Base-by-base conservation (phyloP, 140 eudicot genomes). In the Anethum foeniculum region DNA sequence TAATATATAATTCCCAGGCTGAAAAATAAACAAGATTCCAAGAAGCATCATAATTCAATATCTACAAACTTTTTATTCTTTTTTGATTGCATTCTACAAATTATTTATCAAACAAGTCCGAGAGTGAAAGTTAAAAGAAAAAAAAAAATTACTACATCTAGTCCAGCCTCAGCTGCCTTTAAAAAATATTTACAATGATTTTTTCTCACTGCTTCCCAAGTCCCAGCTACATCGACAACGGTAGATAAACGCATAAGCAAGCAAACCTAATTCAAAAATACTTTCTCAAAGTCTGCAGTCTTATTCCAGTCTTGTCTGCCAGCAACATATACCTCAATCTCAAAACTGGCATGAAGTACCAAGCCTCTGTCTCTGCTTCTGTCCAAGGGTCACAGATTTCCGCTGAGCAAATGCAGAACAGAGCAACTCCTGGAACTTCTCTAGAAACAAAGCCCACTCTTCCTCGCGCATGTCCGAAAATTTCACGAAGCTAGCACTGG, bases 291-390 rank as follows among this genome's bases (percentile, higher is more conserved):
- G 71, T 79, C 74, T 79, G 83, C 88, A 73, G 28, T 46, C 73
- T 80, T 80, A 60, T 79, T 84, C 58, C 77, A 71, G 77, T 74
- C 62, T 44, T 77, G 19, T 34, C 81, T 80, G 68, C 28, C 54
- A 43, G 48, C 1, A 25, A 49, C 65, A 76, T 76, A 76, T 41
- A 85, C 83, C 86, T 83, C 83, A 71, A 78, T 56, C 89, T 93
- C 93, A 93, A 93, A 93, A 93, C 96, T 90, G 92, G 94, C 98
- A 93, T 48, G 98, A 93, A 86, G 96, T 93, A 71, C 98, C 98
- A 36, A 94, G 90, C 90, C 97, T 87, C 81, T 85, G 96, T 54
- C 93, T 86, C 90, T 86, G 97, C 87, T 77, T 92, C 91, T 94
- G 96, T 30, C 97, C 96, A 14, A 85, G 81, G 9, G 83, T 84